These are phyloP conservation scores for Cytidiella melzeri DNA, from an alignment of 768 basidiomycete species.

Conservation along the genomic window DNA sequence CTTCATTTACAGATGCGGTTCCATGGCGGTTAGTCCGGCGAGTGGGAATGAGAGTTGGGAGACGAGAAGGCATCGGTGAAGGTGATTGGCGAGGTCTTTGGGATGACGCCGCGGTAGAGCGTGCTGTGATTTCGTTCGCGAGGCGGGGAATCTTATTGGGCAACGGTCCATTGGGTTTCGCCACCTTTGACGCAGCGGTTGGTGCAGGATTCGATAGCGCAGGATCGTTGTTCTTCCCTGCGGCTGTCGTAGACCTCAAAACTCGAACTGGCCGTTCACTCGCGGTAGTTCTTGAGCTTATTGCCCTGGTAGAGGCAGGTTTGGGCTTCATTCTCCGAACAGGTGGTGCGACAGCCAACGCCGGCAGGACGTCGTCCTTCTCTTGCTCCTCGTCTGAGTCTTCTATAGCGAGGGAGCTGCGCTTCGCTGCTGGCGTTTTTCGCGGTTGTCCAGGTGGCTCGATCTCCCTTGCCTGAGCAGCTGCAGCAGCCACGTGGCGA, in stretches of 20 bases:
- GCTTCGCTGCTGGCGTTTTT: conserved; percentile 81
- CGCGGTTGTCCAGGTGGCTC: conserved; percentile 78
- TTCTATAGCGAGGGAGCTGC: conserved; percentile 37
- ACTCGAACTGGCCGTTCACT: conserved; percentile 72
- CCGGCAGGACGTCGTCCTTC: conserved; percentile 59
- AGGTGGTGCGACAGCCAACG: conserved; percentile 46
- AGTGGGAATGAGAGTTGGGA: conserved; percentile 63
- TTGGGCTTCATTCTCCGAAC: conserved; percentile 20
- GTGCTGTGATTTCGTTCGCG: conserved; percentile 38
- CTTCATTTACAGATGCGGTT: conserved; percentile 30
- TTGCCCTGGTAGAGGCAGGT: conserved; percentile 22
- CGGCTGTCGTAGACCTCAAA: conserved; percentile 60
- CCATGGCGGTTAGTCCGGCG: conserved; percentile 41
- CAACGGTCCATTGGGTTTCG: conserved; percentile 19
- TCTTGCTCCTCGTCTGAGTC: conserved; percentile 64
- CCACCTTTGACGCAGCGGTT: conserved; percentile 11
- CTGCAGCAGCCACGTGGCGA: conserved; percentile 63
- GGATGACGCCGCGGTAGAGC: conserved; percentile 41
- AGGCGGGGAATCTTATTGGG: conserved; percentile 37
- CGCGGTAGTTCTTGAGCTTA: conserved; percentile 45
- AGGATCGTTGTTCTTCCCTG: conserved; percentile 17
- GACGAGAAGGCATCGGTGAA: conserved; percentile 66
- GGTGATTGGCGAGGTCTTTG: conserved; percentile 39
- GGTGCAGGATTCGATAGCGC: neutral
- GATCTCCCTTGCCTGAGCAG: conserved; percentile 65